Base-by-base conservation (phyloP, 306 rosid genomes). In the Lathyrus aphaca region DNA sequence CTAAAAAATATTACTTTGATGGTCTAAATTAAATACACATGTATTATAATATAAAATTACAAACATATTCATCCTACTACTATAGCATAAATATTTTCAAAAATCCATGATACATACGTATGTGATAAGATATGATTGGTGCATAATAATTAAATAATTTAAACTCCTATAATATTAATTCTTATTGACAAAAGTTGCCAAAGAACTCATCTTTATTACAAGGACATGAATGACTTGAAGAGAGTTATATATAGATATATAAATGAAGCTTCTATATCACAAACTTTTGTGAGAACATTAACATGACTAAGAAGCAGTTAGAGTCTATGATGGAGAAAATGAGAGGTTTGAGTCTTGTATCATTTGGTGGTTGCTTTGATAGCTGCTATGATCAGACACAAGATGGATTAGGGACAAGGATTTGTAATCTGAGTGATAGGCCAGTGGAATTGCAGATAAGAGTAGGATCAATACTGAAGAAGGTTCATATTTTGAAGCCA, bases 381-480 rank as follows among this genome's bases (percentile, higher is more conserved):
- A 78, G 92, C 11, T 90, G 97, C 76, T 69, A 86, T 15, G 99
- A 91, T 70, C 99, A 82, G 45, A 74, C 83, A 14, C 89, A 75
- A 54, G 83, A 89, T n/a, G 92, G 95, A 18, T 53, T 82, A 6
- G 99, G 97, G 30, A 94, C 99, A 1, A 85, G 95, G 80, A 84
- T 94, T 23, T 94, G 97, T 95, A 94, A 94, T 77, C 81, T 84
- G 5, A 86, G 92, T 71, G 99, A 91, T 77, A 68, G 86, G 75
- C 86, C 92, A 35, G 86, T 94, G 72, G 99, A 94, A 77, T 71
- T 94, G 35, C 99, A 94, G 43, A 91, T 94, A 65, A 86, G 99
- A 79, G 99, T 94, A 8, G 97, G 99, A 5, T 91, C 99, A 51
- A 91, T 87, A 54, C 55, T 91, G 75, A 94, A 94, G 78, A 94